Evolutionary conservation across 345 rosid genomes (phyloP).

Genomic region (Pseudoturritis turrita): DNA sequence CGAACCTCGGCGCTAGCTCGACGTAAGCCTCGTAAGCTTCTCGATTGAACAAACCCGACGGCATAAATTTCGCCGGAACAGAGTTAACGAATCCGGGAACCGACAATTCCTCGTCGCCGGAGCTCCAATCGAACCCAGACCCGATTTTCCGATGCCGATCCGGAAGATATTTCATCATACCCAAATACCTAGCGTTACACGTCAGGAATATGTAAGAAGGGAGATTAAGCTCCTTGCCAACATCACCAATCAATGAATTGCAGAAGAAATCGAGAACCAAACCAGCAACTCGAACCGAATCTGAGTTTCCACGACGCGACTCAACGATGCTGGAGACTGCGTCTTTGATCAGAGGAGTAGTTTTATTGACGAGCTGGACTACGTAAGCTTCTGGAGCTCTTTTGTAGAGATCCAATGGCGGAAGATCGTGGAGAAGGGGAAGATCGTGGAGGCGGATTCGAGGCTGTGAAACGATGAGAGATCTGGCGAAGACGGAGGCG

Average conservation of each 20-base stretch:
- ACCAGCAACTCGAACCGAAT: conserved; percentile 33
- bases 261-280: conserved; percentile 49
- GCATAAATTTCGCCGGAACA: conserved; percentile 35
- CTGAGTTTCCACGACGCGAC: neutral
- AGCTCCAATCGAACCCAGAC: conserved; percentile 14
- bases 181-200: conserved; percentile 34
- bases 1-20: conserved; percentile 35
- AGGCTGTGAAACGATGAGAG: conserved; percentile 30
- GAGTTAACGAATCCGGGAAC: conserved; percentile 37
- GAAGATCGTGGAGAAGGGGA: conserved; percentile 21
- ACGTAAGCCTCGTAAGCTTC: conserved; percentile 34
- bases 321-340: conserved; percentile 14
- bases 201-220: conserved; percentile 49
- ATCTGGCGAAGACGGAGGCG: conserved; percentile 27
- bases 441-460: conserved; percentile 19
- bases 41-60: conserved; percentile 21
- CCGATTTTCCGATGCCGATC: conserved; percentile 26
- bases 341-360: conserved; percentile 1
- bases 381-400: conserved; percentile 29
- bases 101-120: neutral
- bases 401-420: conserved; percentile 17
- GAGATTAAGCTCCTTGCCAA: conserved; percentile 34
- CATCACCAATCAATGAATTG: conserved; percentile 30
- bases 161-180: conserved; percentile 36
- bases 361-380: conserved; percentile 3